Percentiles rank a stretch among this genome's conserved stretches.
phyloP scores from a whole-genome alignment of 2,329 filamentous ascomycete genomes.

The Cladobotryum protrusum region DNA sequence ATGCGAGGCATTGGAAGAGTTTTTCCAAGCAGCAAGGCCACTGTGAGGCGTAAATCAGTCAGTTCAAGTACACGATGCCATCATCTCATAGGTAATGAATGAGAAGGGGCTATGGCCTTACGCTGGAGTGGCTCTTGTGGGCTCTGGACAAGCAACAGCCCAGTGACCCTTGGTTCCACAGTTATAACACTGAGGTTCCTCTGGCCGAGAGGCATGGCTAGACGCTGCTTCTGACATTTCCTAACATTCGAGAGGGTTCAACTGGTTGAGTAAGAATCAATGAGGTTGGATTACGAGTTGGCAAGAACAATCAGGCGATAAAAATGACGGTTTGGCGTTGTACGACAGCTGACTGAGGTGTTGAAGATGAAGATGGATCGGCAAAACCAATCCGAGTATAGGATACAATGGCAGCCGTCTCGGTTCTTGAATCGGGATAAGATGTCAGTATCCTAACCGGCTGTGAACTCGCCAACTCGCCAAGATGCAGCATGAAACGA shows the following conservation, averaged over 20 bases:
- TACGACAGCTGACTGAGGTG: no score
- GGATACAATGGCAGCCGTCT: no score
- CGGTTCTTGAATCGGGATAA: no score
- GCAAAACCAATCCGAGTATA: neutral
- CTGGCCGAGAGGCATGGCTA: slow-evolving; percentile 24
- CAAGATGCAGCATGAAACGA: neutral
- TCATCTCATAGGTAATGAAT: neutral
- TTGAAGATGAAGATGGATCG: neutral
- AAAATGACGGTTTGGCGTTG: neutral
- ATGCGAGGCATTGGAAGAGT: slow-evolving; percentile 22
- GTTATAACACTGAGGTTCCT: slow-evolving; percentile 45
- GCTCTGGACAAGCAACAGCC: slow-evolving; percentile 47
- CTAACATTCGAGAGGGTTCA: neutral
- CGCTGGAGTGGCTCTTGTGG: slow-evolving; percentile 42
- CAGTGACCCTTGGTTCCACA: slow-evolving; percentile 47
- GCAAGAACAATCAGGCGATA: neutral
- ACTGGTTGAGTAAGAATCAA: no score
- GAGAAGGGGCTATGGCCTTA: slow-evolving; percentile 31
- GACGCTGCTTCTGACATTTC: slow-evolving; percentile 26
- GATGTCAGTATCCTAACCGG: neutral
- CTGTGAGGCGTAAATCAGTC: slow-evolving; percentile 18
- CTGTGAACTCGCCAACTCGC: neutral
- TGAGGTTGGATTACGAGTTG: neutral
- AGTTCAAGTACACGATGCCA: neutral
- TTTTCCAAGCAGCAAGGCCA: slow-evolving; percentile 33